Evolutionary conservation across 1,284 basidiomycete genomes (phyloP).

Genomic region (Moniliophthora roreri): DNA sequence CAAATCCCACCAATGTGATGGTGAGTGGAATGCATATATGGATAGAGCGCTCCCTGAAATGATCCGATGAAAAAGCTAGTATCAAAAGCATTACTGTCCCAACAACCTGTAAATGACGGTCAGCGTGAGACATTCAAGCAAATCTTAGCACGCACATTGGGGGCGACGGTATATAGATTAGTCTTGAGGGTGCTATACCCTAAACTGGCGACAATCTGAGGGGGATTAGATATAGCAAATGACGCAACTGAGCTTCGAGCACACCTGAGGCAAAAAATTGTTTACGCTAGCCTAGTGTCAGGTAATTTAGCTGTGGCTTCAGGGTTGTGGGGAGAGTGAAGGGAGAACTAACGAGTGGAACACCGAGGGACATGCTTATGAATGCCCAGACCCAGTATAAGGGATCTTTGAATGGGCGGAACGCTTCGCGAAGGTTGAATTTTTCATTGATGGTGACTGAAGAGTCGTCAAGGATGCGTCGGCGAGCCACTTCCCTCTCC

Average conservation of each 20-base stretch:
- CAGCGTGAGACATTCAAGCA: not conserved
- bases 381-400: slow-evolving; percentile 44
- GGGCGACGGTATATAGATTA: slow-evolving; percentile 52
- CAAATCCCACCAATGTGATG: slow-evolving; percentile 47
- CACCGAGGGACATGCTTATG: slow-evolving; percentile 45
- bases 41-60: slow-evolving; percentile 46
- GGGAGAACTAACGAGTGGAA: slow-evolving; percentile 30
- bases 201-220: slow-evolving; percentile 47
- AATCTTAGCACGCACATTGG: slow-evolving; percentile 38
- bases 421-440: slow-evolving; percentile 44
- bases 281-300: slow-evolving; percentile 39
- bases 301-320: not conserved
- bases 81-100: slow-evolving; percentile 43
- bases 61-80: slow-evolving; percentile 52
- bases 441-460: slow-evolving; percentile 46
- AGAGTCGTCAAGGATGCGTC: slow-evolving; percentile 46
- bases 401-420: slow-evolving; percentile 41
- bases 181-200: slow-evolving; percentile 50
- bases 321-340: not conserved
- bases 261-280: slow-evolving; percentile 41
- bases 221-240: not conserved
- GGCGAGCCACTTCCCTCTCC: slow-evolving; percentile 43
- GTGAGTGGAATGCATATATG: slow-evolving; percentile 45
- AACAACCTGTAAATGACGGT: not conserved
- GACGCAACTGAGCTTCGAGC: not conserved